Percentiles rank a stretch among this genome's conserved stretches.
Conservation (phyloP, 2,329 filamentous ascomycete genomes). For the Zymoseptoria pseudotritici region DNA sequence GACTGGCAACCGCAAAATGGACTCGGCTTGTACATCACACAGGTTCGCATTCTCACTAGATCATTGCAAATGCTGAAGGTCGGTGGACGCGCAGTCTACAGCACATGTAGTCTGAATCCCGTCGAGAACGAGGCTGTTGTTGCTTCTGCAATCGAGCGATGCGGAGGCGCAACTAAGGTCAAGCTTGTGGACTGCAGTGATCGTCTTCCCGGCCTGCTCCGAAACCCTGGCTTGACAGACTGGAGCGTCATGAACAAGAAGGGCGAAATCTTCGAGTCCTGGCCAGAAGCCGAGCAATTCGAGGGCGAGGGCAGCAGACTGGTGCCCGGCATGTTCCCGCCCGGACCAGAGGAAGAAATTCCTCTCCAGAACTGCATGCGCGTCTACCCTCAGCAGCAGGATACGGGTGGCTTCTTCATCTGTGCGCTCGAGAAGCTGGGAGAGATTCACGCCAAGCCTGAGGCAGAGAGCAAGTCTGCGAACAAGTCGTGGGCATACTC, state of each 20-base stretch:
- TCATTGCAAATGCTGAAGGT: constrained; percentile 94
- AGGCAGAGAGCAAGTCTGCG: constrained; percentile 47
- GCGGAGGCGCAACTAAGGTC: constrained; percentile 74
- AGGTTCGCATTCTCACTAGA: constrained; percentile 82
- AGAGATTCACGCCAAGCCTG: constrained; percentile 72
- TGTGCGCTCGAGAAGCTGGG: constrained; percentile 85
- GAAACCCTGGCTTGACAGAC: constrained; percentile 65
- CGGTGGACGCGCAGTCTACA: constrained; percentile 91
- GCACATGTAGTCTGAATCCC: constrained; percentile 97
- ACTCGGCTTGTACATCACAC: constrained; percentile 77
- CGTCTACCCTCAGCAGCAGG: constrained; percentile 89
- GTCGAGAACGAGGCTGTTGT: constrained; percentile 94
- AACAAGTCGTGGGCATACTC: constrained; percentile 27
- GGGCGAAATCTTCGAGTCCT: constrained; percentile 69
- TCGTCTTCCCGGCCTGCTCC: constrained; percentile 67
- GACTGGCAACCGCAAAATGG: constrained; percentile 88
- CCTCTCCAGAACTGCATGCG: constrained; percentile 87
- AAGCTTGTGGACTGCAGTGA: constrained; percentile 77
- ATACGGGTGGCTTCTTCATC: constrained; percentile 97
- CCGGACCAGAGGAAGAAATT: constrained; percentile 51
- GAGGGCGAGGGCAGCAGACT: constrained; percentile 58
- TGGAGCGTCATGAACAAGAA: constrained; percentile 93
- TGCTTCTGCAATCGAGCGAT: constrained; percentile 78
- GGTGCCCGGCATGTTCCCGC: constrained; percentile 76
- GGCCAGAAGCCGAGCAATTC: constrained; percentile 56